A percentile compares a stretch with the other conserved stretches of the same genome.
Conservation (phyloP, 306 rosid genomes). For the Morella rubra region DNA sequence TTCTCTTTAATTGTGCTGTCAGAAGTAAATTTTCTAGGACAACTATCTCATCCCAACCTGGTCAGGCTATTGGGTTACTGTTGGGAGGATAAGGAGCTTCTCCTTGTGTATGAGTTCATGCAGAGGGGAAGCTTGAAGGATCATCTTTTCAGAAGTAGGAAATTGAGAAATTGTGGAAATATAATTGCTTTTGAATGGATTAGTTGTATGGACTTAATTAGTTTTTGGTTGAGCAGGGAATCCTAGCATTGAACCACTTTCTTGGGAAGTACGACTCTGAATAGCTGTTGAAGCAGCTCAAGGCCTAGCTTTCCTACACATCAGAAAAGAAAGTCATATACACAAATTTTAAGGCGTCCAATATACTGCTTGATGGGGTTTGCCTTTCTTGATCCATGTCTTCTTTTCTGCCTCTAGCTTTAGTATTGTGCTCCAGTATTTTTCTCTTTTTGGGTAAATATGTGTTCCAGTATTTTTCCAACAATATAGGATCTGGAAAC, state of each 20-base stretch:
- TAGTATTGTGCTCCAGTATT: background rate
- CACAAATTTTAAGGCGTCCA: slow-evolving; percentile 91
- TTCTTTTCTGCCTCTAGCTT: slow-evolving; percentile 11
- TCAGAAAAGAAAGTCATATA: slow-evolving; percentile 72
- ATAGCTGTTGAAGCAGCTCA: slow-evolving; percentile 88
- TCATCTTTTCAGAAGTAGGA: slow-evolving; percentile 85
- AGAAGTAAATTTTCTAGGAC: slow-evolving; percentile 79
- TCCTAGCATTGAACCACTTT: slow-evolving; percentile 46
- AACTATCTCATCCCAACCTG: slow-evolving; percentile 78
- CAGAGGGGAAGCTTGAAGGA: slow-evolving; percentile 89
- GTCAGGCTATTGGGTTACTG: slow-evolving; percentile 82
- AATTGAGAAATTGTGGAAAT: slow-evolving; percentile 14
- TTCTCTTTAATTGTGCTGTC: slow-evolving; percentile 52
- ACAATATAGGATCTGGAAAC: slow-evolving; percentile 9
- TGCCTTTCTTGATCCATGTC: slow-evolving; percentile 23
- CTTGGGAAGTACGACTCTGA: slow-evolving; percentile 70
- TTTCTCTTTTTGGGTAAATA: no score
- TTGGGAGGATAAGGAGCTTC: slow-evolving; percentile 62
- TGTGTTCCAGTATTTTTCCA: background rate
- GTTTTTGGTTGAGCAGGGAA: slow-evolving; percentile 42
- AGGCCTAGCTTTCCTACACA: slow-evolving; percentile 82
- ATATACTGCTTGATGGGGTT: slow-evolving; percentile 87
- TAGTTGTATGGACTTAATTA: slow-evolving; percentile 3
- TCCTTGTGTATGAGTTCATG: slow-evolving; percentile 90
- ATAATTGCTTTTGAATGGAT: background rate